A percentile compares a stretch with the other conserved stretches of the same genome.
Conservation (phyloP, 2,329 filamentous ascomycete species). For the Stenocarpella maydis region DNA sequence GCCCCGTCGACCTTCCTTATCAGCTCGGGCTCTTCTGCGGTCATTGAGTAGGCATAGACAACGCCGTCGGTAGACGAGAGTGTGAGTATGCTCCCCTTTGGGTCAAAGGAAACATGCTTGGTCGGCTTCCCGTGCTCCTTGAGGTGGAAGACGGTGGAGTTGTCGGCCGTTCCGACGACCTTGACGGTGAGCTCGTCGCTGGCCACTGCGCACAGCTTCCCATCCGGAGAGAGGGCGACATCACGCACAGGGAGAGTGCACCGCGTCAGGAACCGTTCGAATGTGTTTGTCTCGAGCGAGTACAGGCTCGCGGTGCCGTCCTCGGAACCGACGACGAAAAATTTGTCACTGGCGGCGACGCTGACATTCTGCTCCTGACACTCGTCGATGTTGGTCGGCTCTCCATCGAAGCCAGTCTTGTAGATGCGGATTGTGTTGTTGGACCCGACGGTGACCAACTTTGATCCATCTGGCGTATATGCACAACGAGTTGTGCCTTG, state of each 20-base stretch:
- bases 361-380: conserved; percentile 86
- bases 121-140: conserved; percentile 85
- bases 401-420: conserved; percentile 88
- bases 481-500: conserved; percentile 86
- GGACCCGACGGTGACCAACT: conserved; percentile 88
- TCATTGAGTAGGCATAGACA: conserved; percentile 88
- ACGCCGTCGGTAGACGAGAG: conserved; percentile 89
- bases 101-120: conserved; percentile 92
- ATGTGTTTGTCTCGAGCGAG: conserved; percentile 75
- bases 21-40: conserved; percentile 79
- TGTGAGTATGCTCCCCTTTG: conserved; percentile 76
- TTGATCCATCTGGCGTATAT: conserved; percentile 88
- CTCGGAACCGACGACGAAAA: conserved; percentile 89
- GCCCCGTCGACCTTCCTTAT: conserved; percentile 83
- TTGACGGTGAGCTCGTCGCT: conserved; percentile 95
- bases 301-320: conserved; percentile 97
- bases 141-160: conserved; percentile 77
- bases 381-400: conserved; percentile 92
- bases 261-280: conserved; percentile 84
- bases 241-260: conserved; percentile 88
- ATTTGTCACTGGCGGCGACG: conserved; percentile 78
- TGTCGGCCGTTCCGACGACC: conserved; percentile 83
- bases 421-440: conserved; percentile 96
- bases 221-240: conserved; percentile 81
- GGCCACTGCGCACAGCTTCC: conserved; percentile 91